phyloP scores from a whole-genome alignment of 345 rosid genomes.

The Geranium brycei region DNA sequence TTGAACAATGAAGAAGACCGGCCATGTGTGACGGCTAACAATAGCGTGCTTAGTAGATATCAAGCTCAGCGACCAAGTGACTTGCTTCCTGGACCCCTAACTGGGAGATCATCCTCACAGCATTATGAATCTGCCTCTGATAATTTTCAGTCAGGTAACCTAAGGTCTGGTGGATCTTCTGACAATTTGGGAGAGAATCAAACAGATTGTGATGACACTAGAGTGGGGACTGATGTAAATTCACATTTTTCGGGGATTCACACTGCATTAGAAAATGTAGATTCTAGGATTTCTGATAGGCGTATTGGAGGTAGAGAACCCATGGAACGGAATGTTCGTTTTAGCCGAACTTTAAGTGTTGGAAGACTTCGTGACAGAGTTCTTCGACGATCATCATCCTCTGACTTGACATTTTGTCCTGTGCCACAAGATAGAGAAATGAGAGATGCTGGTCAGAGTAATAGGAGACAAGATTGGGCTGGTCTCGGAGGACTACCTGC shows the following conservation, averaged over 20 bases:
- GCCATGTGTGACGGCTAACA: conserved; percentile 21
- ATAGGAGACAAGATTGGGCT: conserved; percentile 22
- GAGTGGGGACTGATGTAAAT: conserved; percentile 24
- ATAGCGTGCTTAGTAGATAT: conserved; percentile 19
- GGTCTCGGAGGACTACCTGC: conserved; percentile 22
- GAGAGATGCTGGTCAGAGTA: conserved; percentile 29
- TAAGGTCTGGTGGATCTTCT: conserved; percentile 10
- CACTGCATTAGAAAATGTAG: conserved; percentile 32
- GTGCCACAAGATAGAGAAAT: conserved; percentile 36
- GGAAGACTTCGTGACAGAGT: conserved; percentile 98
- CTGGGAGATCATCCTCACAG: conserved; percentile 9
- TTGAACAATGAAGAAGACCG: conserved; percentile 25
- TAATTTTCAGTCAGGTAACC: conserved; percentile 5
- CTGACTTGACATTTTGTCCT: conserved; percentile 48
- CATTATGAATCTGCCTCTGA: conserved; percentile 11
- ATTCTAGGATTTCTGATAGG: conserved; percentile 40
- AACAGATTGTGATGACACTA: conserved; percentile 19
- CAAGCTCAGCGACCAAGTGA: conserved; percentile 21
- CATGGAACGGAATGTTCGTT: conserved; percentile 66
- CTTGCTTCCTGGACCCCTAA: conserved; percentile 10
- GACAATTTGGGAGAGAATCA: conserved; percentile 11
- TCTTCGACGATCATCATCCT: conserved; percentile 59
- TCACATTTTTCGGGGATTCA: conserved; percentile 20
- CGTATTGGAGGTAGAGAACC: conserved; percentile 48
- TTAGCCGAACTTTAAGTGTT: conserved; percentile 87